These are phyloP conservation scores for Mycena galopus DNA, from an alignment of 768 basidiomycete species.

Conservation along the genomic window DNA sequence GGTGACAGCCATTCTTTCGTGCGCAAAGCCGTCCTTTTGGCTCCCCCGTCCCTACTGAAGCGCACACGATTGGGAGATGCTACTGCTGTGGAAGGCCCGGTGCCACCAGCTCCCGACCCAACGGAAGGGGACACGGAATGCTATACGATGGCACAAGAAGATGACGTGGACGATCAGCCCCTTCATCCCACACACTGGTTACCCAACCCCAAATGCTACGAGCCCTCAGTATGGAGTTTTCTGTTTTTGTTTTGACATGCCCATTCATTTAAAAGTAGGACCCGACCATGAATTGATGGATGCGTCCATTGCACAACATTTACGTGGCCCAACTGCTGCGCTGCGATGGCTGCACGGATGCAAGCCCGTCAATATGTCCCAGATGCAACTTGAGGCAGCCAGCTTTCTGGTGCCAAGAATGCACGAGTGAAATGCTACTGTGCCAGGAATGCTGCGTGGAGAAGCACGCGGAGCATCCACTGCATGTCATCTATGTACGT, in stretches of 20 bases:
- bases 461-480: background rate
- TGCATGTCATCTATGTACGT: background rate
- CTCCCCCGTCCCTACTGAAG: too few species aligned
- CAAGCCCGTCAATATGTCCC: background rate
- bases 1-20: too few species aligned
- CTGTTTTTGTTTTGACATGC: background rate
- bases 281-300: background rate
- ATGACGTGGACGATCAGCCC: background rate
- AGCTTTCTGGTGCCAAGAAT: background rate
- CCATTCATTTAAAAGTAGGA: background rate
- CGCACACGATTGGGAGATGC: too few species aligned
- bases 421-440: background rate
- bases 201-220: background rate
- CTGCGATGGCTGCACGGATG: background rate
- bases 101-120: too few species aligned
- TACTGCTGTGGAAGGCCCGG: too few species aligned
- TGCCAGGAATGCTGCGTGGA: background rate
- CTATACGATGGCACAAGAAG: background rate
- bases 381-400: background rate
- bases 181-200: background rate
- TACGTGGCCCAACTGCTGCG: background rate
- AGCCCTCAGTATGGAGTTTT: slow-evolving; percentile 6
- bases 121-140: background rate
- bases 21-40: too few species aligned
- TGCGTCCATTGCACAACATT: background rate